phyloP scores from a whole-genome alignment of 768 basidiomycete genomes.

The Crepidotus variabilis region DNA sequence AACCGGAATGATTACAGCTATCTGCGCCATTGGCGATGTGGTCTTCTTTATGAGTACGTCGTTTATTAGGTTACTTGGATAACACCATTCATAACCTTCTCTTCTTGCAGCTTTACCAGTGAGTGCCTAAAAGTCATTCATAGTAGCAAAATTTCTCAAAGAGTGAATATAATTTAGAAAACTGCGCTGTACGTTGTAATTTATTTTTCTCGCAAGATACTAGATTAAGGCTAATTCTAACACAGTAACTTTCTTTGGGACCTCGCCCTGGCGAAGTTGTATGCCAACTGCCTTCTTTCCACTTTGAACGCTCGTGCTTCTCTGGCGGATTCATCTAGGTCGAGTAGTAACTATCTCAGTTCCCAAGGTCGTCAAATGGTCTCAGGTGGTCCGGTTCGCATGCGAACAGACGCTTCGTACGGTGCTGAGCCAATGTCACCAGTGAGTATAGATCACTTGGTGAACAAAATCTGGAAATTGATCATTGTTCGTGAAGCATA shows the following conservation, averaged over 20 bases:
- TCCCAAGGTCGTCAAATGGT: not conserved
- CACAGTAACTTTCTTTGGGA: slow-evolving; percentile 47
- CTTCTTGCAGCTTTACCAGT: slow-evolving; percentile 29
- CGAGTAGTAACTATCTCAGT: slow-evolving; percentile 11
- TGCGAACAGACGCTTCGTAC: not conserved
- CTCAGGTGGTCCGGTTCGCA: not conserved
- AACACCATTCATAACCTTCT: slow-evolving; percentile 3
- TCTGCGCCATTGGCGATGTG: slow-evolving; percentile 39
- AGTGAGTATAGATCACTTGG: slow-evolving; percentile 5
- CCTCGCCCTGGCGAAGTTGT: slow-evolving; percentile 43
- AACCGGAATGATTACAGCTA: slow-evolving; percentile 36
- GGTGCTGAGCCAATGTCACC: slow-evolving; percentile 7
- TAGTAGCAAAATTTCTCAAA: not conserved
- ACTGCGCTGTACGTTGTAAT: slow-evolving; percentile 35
- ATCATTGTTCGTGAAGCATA: slow-evolving; percentile 11
- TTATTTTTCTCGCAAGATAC: not conserved
- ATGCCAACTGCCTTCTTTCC: slow-evolving; percentile 45
- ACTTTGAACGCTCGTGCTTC: slow-evolving; percentile 42
- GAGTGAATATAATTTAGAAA: slow-evolving; percentile 25
- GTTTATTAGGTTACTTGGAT: not conserved
- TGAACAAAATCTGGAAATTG: not conserved
- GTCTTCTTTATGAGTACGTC: slow-evolving; percentile 41
- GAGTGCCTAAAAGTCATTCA: not conserved
- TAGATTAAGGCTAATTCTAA: not conserved
- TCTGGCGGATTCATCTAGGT: slow-evolving; percentile 23